Percentiles rank a stretch among this genome's conserved stretches.
phyloP scores from a whole-genome alignment of 306 rosid genomes.

The Prinsepia uniflora region DNA sequence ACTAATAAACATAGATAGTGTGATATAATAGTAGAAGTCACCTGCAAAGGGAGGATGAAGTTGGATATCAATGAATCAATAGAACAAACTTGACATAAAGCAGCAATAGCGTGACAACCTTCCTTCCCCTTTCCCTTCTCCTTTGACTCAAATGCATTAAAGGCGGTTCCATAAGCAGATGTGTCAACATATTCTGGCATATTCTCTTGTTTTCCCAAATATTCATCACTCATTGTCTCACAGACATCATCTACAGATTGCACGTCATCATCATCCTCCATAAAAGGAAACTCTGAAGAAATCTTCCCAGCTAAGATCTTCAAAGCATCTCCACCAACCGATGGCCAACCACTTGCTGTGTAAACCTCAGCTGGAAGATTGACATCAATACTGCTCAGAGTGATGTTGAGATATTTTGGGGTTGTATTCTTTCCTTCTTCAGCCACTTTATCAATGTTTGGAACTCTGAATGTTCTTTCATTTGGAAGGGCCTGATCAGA shows the following conservation, averaged over 20 bases:
- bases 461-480: constrained; percentile 63
- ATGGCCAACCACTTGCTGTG: constrained; percentile 96
- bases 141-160: constrained; percentile 47
- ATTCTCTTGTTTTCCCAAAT: constrained; percentile 20
- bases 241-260: constrained; percentile 20
- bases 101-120: constrained; percentile 96
- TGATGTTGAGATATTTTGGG: constrained; percentile 59
- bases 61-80: constrained; percentile 87
- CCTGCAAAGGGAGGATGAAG: constrained; percentile 97
- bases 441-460: constrained; percentile 61
- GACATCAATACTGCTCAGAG: constrained; percentile 37
- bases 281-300: constrained; percentile 69
- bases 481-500: constrained; percentile 47
- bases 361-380: constrained; percentile 55
- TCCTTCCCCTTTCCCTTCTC: constrained; percentile 83
- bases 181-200: constrained; percentile 26
- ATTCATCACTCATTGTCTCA: constrained; percentile 33
- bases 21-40: constrained; percentile 22
- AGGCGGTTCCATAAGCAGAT: constrained; percentile 72
- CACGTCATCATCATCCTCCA: constrained; percentile 31
- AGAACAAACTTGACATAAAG: constrained; percentile 93
- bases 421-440: constrained; percentile 80
- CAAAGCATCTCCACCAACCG: constrained; percentile 76
- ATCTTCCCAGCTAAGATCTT: constrained; percentile 80
- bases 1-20: constrained; percentile 1